Base-by-base conservation (phyloP, 192 early-diverging fungal genomes). In the Entophlyctis helioformis region DNA sequence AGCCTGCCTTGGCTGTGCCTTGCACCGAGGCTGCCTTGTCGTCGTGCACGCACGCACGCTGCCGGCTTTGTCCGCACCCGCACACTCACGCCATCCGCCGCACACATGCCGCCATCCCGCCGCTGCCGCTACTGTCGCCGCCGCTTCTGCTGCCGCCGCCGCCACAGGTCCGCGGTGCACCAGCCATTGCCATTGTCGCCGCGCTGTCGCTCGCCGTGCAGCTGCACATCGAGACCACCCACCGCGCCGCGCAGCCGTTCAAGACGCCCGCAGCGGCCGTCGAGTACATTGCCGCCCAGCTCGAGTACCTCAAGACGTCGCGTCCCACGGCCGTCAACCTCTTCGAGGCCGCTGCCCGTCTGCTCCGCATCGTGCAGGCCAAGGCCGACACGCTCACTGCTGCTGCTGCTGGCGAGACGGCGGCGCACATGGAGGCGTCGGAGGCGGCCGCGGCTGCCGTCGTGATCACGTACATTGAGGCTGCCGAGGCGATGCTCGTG, bases 251-350 rank as follows among this genome's bases (percentile, higher is more conserved):
- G 6, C 23, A 15, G 5, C 5, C 42, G 10, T 49, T 67, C 36
- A 36, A 22, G 34, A 56, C 67, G 21, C 58, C 67, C 20, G 46
- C 53, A 0, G 44, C 57, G 2, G 80, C 72, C 1, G 52, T 57
- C 5, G 34, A 50, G 12, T 82, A 77, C 44, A 65, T 95, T 29
- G 22, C 50, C 19, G 31, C 28, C 2, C 74, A 75, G 18, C 73
- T 93, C 26, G 80, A 79, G 38, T 88, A 83, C 51, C 65, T 69
- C 39, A 74, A 78, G 46, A 90, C 85, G 10, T 90, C 91, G 28
- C 82, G 95, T 1, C 95, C 91, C 1, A 98, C 95, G 0, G 95
- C 91, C 4, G 91, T 98, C 50, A 95, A 98, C 56, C 69, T 98
- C 29, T 93, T 92, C 59, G 89, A 93, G 50, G 88, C 92, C 16